phyloP scores from a whole-genome alignment of 2,329 filamentous ascomycete genomes.

The Cadophora luteo-olivacea region DNA sequence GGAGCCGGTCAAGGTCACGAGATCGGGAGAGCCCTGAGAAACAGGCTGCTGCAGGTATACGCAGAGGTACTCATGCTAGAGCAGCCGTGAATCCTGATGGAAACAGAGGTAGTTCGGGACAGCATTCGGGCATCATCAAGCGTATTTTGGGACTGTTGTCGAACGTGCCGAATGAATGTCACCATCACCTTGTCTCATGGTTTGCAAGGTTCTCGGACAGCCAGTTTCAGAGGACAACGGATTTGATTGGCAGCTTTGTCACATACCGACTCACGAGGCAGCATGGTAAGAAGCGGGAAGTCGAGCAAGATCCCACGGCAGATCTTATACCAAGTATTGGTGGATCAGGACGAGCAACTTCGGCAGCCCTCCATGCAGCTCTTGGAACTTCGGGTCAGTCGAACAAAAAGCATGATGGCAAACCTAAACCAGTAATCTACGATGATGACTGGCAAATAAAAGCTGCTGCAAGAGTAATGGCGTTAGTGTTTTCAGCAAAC shows the following conservation, averaged over 20 bases:
- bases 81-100: conserved; percentile 25
- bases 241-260: conserved; percentile 79
- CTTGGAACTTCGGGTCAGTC: conserved; percentile 60
- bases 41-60: neutral
- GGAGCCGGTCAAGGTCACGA: conserved; percentile 34
- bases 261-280: conserved; percentile 80
- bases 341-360: conserved; percentile 63
- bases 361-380: conserved; percentile 78
- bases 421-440: conserved; percentile 66
- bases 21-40: conserved; percentile 25
- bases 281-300: conserved; percentile 68
- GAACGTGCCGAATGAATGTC: conserved; percentile 76
- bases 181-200: conserved; percentile 80
- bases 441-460: conserved; percentile 89
- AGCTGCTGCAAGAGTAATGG: conserved; percentile 80
- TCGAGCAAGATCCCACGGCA: conserved; percentile 64
- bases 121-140: conserved; percentile 86
- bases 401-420: conserved; percentile 61
- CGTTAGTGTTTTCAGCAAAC: conserved; percentile 83
- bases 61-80: neutral
- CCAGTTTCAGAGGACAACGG: conserved; percentile 76
- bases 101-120: conserved; percentile 53
- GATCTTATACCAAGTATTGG: conserved; percentile 78
- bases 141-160: conserved; percentile 81
- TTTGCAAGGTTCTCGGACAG: conserved; percentile 72